Conservation (phyloP, 805 yeast genomes). For the Metahyphopichia silvanorum region DNA sequence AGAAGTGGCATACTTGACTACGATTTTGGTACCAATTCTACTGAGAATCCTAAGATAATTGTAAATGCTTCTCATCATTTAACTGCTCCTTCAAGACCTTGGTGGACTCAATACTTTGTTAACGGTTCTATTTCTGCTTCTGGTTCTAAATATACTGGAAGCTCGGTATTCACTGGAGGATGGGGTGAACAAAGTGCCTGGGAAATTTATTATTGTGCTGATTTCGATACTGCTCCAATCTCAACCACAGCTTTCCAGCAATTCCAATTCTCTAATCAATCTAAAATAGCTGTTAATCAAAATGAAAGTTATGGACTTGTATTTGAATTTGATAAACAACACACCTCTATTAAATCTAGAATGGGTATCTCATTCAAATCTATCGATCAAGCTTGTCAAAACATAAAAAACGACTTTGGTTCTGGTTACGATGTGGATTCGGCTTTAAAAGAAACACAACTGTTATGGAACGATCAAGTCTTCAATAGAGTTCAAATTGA, state of each 20-base stretch:
- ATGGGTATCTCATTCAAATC: constrained; percentile 30
- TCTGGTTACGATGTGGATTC: constrained; percentile 10
- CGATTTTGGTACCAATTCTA: constrained; percentile 13
- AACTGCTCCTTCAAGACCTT: constrained; percentile 21
- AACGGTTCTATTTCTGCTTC: constrained; percentile 18
- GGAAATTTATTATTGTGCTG: constrained; percentile 27
- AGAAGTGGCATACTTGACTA: constrained; percentile 24
- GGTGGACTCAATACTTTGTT: constrained; percentile 30
- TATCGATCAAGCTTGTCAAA: constrained; percentile 23
- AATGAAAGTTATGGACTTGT: constrained; percentile 20
- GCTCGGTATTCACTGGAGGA: constrained; percentile 23
- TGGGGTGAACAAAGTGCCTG: constrained; percentile 27
- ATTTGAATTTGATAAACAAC: constrained; percentile 14
- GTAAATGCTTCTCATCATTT: constrained; percentile 28
- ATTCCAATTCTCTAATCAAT: not conserved
- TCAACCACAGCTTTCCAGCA: constrained; percentile 11
- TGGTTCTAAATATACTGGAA: constrained; percentile 18
- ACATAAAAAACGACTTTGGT: constrained; percentile 14
- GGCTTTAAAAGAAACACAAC: constrained; percentile 11
- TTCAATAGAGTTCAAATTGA: constrained; percentile 18
- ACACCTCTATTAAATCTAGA: constrained; percentile 7
- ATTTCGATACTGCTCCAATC: constrained; percentile 17
- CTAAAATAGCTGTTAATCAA: constrained; percentile 4
- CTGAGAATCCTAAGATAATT: constrained; percentile 12
- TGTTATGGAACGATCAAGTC: constrained; percentile 19